phyloP scores from a whole-genome alignment of 257 asterid genomes.

The Cinchona pubescens region DNA sequence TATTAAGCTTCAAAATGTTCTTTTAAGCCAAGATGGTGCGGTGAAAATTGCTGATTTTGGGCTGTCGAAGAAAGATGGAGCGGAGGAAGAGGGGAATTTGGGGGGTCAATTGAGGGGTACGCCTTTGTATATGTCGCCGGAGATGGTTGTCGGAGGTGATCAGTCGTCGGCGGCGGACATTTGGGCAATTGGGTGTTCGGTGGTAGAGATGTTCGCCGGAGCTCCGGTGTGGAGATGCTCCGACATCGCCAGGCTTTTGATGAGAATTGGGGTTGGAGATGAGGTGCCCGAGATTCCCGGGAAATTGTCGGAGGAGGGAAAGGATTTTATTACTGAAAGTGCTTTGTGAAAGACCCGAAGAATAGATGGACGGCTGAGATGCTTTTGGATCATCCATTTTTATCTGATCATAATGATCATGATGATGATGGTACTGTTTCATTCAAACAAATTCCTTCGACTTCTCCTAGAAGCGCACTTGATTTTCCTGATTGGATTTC shows the following conservation, averaged over 20 bases:
- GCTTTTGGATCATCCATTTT: constrained; percentile 74
- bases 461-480: constrained; percentile 71
- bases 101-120: constrained; percentile 65
- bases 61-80: constrained; percentile 46
- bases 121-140: constrained; percentile 94
- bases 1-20: constrained; percentile 75
- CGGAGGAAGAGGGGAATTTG: background rate
- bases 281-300: constrained; percentile 60
- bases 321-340: constrained; percentile 52
- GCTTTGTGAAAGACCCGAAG: constrained; percentile 57
- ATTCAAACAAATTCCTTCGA: constrained; percentile 14
- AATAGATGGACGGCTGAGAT: constrained; percentile 93
- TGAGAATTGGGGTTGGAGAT: constrained; percentile 63
- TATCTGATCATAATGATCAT: constrained; percentile 27
- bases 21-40: constrained; percentile 38
- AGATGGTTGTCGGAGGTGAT: constrained; percentile 61
- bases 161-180: constrained; percentile 68
- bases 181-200: constrained; percentile 84
- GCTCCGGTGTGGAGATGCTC: constrained; percentile 54
- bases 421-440: constrained; percentile 14
- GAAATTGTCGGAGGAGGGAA: constrained; percentile 54
- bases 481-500: constrained; percentile 69
- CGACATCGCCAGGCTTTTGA: constrained; percentile 48
- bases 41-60: constrained; percentile 84
- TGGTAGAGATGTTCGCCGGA: constrained; percentile 67